phyloP scores from a whole-genome alignment of 73 alveolate genomes.

The Symbiodinium pilosum region DNA sequence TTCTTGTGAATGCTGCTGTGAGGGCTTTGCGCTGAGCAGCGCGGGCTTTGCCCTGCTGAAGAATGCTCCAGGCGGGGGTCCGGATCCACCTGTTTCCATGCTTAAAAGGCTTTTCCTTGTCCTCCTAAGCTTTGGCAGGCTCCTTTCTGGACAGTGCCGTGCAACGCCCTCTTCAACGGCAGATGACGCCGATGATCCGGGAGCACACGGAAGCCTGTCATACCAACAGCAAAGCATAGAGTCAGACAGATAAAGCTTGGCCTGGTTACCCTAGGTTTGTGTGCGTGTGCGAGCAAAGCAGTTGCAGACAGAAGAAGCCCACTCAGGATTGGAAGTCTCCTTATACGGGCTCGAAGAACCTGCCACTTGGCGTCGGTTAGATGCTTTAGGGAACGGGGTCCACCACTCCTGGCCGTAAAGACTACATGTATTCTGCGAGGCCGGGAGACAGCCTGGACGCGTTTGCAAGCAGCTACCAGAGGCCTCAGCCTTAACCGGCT shows the following conservation, averaged over 20 bases:
- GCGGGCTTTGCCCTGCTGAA: conserved; percentile 70
- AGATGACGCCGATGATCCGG: conserved; percentile 92
- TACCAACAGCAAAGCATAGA: too few species aligned
- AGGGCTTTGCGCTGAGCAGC: conserved; percentile 87
- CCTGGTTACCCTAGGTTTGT: too few species aligned
- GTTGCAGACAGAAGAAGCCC: too few species aligned
- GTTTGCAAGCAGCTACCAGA: neutral
- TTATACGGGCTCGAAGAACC: neutral
- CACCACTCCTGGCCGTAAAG: too few species aligned
- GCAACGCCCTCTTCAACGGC: conserved; percentile 75
- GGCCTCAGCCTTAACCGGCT: neutral
- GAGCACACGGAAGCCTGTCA: conserved; percentile 71
- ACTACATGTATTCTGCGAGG: neutral
- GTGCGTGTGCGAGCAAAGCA: too few species aligned
- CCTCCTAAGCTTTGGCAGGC: neutral
- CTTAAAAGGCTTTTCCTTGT: neutral
- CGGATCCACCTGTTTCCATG: too few species aligned
- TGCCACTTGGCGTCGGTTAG: neutral
- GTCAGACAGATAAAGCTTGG: too few species aligned
- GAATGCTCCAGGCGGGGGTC: neutral
- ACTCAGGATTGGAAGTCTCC: neutral
- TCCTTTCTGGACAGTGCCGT: neutral
- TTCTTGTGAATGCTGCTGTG: neutral
- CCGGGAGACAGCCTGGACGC: conserved; percentile 6
- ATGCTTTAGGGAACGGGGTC: too few species aligned